Evolutionary conservation across 495 filamentous ascomycete species (phyloP), one percentile per base, ranked within the genome.

Genomic region (Tuber calosporum): DNA sequence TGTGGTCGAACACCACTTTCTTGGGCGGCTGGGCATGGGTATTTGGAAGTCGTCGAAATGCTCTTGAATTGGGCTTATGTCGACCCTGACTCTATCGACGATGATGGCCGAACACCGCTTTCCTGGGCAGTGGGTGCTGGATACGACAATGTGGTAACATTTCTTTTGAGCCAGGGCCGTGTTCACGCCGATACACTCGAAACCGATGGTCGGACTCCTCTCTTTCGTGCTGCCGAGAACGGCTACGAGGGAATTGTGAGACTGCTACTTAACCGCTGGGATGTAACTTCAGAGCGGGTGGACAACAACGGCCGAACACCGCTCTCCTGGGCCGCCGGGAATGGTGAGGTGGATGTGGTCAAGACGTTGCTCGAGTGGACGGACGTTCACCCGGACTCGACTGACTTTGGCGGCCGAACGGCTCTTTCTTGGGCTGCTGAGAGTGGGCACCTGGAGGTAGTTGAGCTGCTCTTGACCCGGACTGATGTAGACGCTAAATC

Each of bases 191-290:
- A 81, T 62, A 39, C 69, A 30, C 66, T 68, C 41, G 77, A 79
- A 39, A 70, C 19, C 7, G 0, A 67, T 40, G 74, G 77, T 0
- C 66, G 19, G 30, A 77, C 80, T 36, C 77, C 80, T 30, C 72
- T 81, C 4, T 80, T 72, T 38, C n/a, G 6, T 0, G 80, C 80
- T 58, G 75, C 78, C 37, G 11, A 0, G 39, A 68, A 68, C 8
- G 80, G 81, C 9, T 43, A 79, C 58, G 70, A 69, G 67, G 48
- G 53, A 36, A 73, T 76, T 20, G 79, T 83, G 30, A 20, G 69
- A 42, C 37, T 62, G 0, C 13, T 71, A n/a, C 66, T 71, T 38
- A 38, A 71, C 8, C 37, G 39, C 20, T n/a, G 41, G 19, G 26
- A 62, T 6, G 67, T 74, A 30, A 71, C 80, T 67, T n/a, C 58